These are phyloP conservation scores for Prototheca cutis DNA, from an alignment of 163 green algal genomes.

Conservation along the genomic window DNA sequence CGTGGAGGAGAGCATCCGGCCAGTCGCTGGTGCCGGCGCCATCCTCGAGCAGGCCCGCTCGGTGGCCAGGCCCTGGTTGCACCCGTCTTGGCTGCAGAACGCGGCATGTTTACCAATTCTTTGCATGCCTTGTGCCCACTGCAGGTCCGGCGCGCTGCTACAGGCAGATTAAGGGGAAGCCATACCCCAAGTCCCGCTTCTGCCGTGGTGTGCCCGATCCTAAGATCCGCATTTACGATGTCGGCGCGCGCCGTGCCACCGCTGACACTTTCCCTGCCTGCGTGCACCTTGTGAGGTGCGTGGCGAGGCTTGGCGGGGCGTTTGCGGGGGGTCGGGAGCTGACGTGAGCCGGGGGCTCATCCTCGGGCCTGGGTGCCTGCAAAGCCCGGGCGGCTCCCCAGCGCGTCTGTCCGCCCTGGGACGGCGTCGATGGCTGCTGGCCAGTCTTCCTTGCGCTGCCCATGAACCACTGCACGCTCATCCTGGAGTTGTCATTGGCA, in stretches of 20 bases:
- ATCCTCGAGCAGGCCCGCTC: not conserved
- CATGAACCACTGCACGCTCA: no score
- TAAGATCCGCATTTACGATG: constrained; percentile 99
- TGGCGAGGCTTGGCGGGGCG: no score
- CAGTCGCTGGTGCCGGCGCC: not conserved
- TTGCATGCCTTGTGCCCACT: not conserved
- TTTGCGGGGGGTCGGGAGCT: not conserved
- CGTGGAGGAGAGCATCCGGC: not conserved
- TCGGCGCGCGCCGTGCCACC: constrained; percentile 81
- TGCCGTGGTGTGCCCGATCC: constrained; percentile 96
- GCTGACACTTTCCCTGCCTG: constrained; percentile 92
- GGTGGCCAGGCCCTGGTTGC: not conserved
- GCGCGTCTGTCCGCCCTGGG: no score
- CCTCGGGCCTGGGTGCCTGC: not conserved
- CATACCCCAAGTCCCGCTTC: constrained; percentile 98
- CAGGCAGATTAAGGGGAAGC: constrained; percentile 97
- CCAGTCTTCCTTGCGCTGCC: no score
- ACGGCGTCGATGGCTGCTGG: no score
- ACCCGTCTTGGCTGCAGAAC: not conserved
- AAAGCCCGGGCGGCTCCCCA: no score
- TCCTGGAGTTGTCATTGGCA: no score
- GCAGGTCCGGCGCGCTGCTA: constrained; percentile 75
- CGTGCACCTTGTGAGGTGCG: constrained; percentile 84
- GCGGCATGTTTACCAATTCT: not conserved
- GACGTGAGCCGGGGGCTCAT: not conserved